Percentiles rank a stretch among this genome's conserved stretches.
phyloP scores from a whole-genome alignment of 1,139 yeast species.

The Geotrichum australiense region DNA sequence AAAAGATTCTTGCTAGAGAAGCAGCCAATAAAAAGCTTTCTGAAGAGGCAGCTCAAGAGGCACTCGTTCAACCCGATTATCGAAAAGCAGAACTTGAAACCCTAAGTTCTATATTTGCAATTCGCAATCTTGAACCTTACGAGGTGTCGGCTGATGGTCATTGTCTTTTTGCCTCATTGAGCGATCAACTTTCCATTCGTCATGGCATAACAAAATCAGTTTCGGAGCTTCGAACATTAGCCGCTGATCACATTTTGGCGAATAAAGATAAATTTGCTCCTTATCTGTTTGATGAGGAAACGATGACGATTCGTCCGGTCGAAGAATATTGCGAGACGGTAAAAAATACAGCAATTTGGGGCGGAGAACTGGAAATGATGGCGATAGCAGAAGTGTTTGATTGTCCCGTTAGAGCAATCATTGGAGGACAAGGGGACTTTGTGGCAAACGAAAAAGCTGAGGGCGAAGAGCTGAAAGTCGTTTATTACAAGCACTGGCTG shows the following conservation, averaged over 20 bases:
- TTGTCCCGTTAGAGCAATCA: constrained; percentile 66
- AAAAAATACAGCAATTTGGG: constrained; percentile 82
- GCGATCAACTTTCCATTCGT: constrained; percentile 62
- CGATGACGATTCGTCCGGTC: constrained; percentile 54
- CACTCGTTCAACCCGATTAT: constrained; percentile 56
- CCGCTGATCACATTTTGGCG: constrained; percentile 58
- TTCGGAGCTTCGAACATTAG: constrained; percentile 51
- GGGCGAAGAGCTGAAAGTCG: constrained; percentile 53
- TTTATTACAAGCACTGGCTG: constrained; percentile 76
- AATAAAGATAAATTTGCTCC: constrained; percentile 72
- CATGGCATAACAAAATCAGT: constrained; percentile 41
- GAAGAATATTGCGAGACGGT: constrained; percentile 65
- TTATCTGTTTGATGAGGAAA: constrained; percentile 70
- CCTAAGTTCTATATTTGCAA: constrained; percentile 46
- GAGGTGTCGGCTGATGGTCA: constrained; percentile 85
- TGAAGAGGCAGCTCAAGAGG: constrained; percentile 67
- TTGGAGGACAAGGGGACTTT: constrained; percentile 65
- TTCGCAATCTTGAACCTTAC: constrained; percentile 44
- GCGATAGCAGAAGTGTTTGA: constrained; percentile 65
- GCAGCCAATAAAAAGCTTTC: constrained; percentile 59
- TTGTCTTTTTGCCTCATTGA: constrained; percentile 79
- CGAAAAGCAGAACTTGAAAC: constrained; percentile 64
- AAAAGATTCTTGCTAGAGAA: constrained; percentile 66
- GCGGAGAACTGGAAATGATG: constrained; percentile 85
- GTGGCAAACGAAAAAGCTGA: constrained; percentile 46